A percentile compares a stretch with the other conserved stretches of the same genome.
Conservation (phyloP, 2,329 filamentous ascomycete species). For the Penicillium janthinellum region DNA sequence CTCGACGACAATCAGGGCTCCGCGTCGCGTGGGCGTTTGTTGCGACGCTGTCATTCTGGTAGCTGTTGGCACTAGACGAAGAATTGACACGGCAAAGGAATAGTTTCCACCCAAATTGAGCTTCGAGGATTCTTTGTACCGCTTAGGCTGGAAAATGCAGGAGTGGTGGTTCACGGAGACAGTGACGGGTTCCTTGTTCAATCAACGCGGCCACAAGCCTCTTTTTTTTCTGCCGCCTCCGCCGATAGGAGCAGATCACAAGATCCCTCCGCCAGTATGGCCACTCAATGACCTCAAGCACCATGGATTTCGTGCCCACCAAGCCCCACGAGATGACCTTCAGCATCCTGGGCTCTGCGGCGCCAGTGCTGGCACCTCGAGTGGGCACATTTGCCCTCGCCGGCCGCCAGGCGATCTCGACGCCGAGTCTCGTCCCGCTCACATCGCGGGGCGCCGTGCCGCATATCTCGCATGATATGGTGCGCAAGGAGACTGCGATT, state of each 20-base stretch:
- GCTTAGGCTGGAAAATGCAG: not conserved
- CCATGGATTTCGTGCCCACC: conserved; percentile 34
- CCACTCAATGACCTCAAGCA: conserved; percentile 18
- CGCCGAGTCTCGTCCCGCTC: conserved; percentile 77
- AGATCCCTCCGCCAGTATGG: conserved; percentile 11
- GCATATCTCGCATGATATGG: conserved; percentile 84
- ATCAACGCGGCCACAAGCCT: conserved; percentile 6
- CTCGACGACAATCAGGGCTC: conserved; percentile 80
- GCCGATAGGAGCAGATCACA: conserved; percentile 24
- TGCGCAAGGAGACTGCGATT: conserved; percentile 66
- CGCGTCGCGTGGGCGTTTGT: conserved; percentile 48
- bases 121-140: not conserved
- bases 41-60: conserved; percentile 18
- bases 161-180: not conserved
- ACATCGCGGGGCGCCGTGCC: conserved; percentile 83
- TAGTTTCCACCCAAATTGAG: not conserved
- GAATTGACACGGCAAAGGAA: not conserved
- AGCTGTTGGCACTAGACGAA: not conserved
- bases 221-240: conserved; percentile 20
- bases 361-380: conserved; percentile 55
- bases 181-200: conserved; percentile 9
- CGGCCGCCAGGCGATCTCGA: conserved; percentile 69
- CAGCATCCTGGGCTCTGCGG: conserved; percentile 35
- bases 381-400: conserved; percentile 67
- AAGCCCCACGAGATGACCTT: conserved; percentile 42